Conservation (phyloP, 805 yeast species). For the Zygosaccharomyces lentus region DNA sequence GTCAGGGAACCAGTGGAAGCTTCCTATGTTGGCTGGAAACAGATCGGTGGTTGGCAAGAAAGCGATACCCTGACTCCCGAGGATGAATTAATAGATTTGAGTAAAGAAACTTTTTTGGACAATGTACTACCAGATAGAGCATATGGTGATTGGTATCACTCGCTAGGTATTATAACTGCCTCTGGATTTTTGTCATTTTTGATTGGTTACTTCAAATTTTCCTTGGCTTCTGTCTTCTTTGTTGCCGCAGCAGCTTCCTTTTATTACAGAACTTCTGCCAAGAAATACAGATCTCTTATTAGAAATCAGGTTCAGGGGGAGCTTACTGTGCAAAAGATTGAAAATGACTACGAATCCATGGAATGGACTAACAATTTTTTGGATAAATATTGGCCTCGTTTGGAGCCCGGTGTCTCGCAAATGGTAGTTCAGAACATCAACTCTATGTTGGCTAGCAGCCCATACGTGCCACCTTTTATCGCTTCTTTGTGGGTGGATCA, state of each 20-base stretch:
- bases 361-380: constrained; percentile 91
- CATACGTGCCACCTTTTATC: constrained; percentile 73
- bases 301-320: constrained; percentile 85
- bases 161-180: constrained; percentile 62
- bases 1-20: constrained; percentile 38
- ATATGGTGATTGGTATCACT: constrained; percentile 97
- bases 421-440: constrained; percentile 83
- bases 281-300: constrained; percentile 67
- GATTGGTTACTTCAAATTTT: constrained; percentile 70
- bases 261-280: constrained; percentile 77
- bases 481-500: constrained; percentile 81
- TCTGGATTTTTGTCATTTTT: constrained; percentile 74
- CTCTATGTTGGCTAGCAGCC: constrained; percentile 71
- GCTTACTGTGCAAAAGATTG: constrained; percentile 72
- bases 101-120: constrained; percentile 71
- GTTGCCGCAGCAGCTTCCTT: constrained; percentile 58
- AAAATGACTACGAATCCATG: constrained; percentile 86
- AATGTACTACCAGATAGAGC: constrained; percentile 65
- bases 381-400: constrained; percentile 85
- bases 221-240: constrained; percentile 76
- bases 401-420: constrained; percentile 86
- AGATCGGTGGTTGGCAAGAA: constrained; percentile 82
- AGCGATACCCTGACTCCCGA: constrained; percentile 58
- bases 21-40: constrained; percentile 89
- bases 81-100: constrained; percentile 69